Conservation (phyloP, 129 eudicot species). For the Calendula officinalis region DNA sequence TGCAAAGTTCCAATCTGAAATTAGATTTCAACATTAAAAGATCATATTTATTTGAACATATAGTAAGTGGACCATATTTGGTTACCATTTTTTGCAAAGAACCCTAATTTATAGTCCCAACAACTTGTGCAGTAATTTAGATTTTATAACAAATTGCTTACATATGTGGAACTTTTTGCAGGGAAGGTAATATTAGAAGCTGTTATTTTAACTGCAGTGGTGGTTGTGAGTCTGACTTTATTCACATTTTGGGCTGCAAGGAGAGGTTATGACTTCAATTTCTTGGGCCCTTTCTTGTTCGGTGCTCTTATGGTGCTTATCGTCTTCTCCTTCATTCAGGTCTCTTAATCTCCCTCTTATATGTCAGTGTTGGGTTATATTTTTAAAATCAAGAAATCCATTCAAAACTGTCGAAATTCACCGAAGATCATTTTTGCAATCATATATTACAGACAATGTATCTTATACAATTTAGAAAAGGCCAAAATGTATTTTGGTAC, state of each 20-base stretch:
- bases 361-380: not conserved
- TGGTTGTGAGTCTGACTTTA: constrained; percentile 66
- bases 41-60: not conserved
- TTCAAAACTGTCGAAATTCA: no score
- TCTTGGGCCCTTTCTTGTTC: constrained; percentile 77
- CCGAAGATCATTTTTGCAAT: no score
- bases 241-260: constrained; percentile 91
- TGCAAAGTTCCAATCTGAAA: no score
- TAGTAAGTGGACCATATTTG: not conserved
- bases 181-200: constrained; percentile 71
- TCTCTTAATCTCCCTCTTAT: not conserved
- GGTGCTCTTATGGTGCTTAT: constrained; percentile 62
- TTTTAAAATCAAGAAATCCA: no score
- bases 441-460: no score
- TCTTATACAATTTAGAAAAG: no score
- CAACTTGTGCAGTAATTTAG: not conserved
- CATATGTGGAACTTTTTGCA: constrained; percentile 18
- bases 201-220: constrained; percentile 55
- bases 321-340: constrained; percentile 65
- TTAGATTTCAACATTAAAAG: not conserved
- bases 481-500: no score
- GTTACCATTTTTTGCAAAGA: not conserved
- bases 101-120: not conserved
- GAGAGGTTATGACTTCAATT: constrained; percentile 73
- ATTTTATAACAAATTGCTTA: not conserved